Evolutionary conservation across 768 basidiomycete genomes (phyloP), one percentile per base, ranked within the genome.

Genomic region (Cantharellus cinnabarinus): DNA sequence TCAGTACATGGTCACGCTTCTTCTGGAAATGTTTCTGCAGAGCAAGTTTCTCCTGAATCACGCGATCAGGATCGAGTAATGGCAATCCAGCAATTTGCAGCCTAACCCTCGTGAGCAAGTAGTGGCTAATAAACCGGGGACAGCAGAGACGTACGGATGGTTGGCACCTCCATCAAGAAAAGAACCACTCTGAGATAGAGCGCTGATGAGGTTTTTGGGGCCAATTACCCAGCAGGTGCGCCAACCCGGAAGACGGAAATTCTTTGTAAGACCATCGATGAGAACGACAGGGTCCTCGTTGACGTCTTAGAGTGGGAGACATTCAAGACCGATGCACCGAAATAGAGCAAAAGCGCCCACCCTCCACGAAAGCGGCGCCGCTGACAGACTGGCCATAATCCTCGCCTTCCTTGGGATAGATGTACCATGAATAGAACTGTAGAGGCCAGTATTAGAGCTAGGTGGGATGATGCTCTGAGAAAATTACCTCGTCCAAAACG

Each of bases 111-210:
- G 7, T 10, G 35, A 54, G 52, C 10, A 37, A 54, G 35, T 37
- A 10, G 14, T 54, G 10, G 14, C 44, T 35, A 54, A 41, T 15
- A 57, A 15, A 14, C 56, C 2, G 42, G 10, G 1, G 35, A 37
- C 35, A 37, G 7, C 7, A 54, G 29, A 10, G 4, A 71, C 84
- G 67, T 69, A 89, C 83, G 89, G 87, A 68, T 93, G 90, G 66
- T 89, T 90, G 2, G 89, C 89, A 59, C 93, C 93, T 15, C 93
- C 93, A 65, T 97, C 93, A 59, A 97, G 72, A 80, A 90, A 95
- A 4, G 87, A 89, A 72, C 84, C 87, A 34, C 85, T 85, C 67
- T 97, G 93, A n/a, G 86, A 88, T 48, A 97, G 78, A 0, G 91
- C 91, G 4, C 83, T 82, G 63, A 95, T 76, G 51, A 95, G 68